Conservation (phyloP, 1,284 basidiomycete genomes). For the Phaffia rhodozyma region DNA sequence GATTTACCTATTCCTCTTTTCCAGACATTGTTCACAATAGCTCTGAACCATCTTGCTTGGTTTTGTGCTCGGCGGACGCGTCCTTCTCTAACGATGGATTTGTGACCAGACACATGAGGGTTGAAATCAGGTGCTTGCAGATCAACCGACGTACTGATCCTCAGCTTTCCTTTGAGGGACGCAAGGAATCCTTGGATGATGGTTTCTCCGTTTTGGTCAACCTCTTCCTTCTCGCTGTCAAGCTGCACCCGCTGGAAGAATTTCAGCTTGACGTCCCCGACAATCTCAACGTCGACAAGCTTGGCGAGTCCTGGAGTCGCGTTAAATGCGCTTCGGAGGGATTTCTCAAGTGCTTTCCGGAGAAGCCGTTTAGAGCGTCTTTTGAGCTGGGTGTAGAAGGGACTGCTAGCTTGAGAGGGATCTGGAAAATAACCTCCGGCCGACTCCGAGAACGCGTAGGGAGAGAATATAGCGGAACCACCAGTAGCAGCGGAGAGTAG, state of each 20-base stretch:
- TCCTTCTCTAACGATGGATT: background rate
- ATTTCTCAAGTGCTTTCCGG: background rate
- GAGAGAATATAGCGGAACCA: background rate
- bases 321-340: slow-evolving; percentile 6
- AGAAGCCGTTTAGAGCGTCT: background rate
- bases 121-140: background rate
- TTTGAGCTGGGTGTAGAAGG: background rate
- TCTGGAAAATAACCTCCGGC: background rate
- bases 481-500: background rate
- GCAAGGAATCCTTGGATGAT: background rate
- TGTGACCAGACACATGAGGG: background rate
- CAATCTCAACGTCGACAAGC: slow-evolving; percentile 9
- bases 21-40: background rate
- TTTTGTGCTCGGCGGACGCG: background rate
- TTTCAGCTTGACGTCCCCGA: background rate
- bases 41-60: background rate
- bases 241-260: background rate
- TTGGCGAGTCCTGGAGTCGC: slow-evolving; percentile 6
- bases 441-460: background rate
- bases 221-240: background rate
- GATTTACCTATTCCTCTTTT: background rate
- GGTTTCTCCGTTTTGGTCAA: background rate
- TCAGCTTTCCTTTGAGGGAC: background rate
- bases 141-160: slow-evolving; percentile 4
- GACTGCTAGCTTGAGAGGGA: background rate